Conservation (phyloP, 2,329 filamentous ascomycete genomes). For the Raffaelea albimanens region DNA sequence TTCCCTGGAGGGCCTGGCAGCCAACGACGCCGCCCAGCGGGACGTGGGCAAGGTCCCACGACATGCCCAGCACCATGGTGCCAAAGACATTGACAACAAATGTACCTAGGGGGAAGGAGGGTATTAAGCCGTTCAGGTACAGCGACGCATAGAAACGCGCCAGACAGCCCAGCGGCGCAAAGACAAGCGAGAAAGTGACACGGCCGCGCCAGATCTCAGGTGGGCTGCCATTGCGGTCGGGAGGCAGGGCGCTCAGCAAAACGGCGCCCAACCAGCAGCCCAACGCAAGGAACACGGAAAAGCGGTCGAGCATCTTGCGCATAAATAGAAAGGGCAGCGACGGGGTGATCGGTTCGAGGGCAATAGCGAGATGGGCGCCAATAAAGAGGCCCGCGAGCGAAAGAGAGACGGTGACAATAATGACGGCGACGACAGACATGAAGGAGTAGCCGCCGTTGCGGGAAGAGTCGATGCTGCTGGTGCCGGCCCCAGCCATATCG, state of each 20-base stretch:
- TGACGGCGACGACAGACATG: conserved; percentile 67
- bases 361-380: conserved; percentile 66
- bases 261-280: conserved; percentile 72
- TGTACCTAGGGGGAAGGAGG: conserved; percentile 74
- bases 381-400: conserved; percentile 60
- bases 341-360: conserved; percentile 47
- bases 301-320: conserved; percentile 53
- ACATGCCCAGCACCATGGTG: conserved; percentile 63
- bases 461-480: neutral
- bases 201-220: conserved; percentile 63
- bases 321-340: conserved; percentile 47
- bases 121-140: conserved; percentile 56
- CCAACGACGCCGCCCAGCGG: conserved; percentile 43
- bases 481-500: conserved; percentile 29
- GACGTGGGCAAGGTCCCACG: conserved; percentile 68
- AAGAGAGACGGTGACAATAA: conserved; percentile 62
- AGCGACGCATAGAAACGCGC: conserved; percentile 64
- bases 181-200: conserved; percentile 67
- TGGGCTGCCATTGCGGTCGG: conserved; percentile 35
- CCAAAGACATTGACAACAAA: conserved; percentile 75
- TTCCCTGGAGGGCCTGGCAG: conserved; percentile 52
- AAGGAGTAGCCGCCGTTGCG: conserved; percentile 72
- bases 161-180: conserved; percentile 73
- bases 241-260: conserved; percentile 62
- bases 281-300: conserved; percentile 55